Evolutionary conservation across 257 asterid genomes (phyloP).

Genomic region (Knoxia roxburghii): DNA sequence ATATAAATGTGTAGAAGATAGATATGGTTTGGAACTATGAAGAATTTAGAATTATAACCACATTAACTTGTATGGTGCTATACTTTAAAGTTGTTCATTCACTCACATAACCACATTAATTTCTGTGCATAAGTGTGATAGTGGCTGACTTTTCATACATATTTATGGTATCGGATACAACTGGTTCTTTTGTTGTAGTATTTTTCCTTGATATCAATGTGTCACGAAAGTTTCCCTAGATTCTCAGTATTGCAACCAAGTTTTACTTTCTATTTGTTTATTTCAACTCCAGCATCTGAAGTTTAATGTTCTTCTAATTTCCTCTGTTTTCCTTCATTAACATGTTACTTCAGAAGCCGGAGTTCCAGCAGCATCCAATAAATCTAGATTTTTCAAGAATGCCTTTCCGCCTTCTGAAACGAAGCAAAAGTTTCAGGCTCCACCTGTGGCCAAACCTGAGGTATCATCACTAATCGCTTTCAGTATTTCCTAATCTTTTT

Average conservation of each 20-base stretch:
- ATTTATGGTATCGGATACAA: not conserved
- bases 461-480: constrained; percentile 16
- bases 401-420: constrained; percentile 31
- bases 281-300: not conserved
- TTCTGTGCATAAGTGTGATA: not conserved
- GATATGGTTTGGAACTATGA: no score
- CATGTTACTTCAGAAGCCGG: constrained; percentile 26
- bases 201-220: no score
- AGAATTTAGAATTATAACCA: no score
- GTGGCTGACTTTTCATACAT: not conserved
- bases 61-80: no score
- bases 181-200: no score
- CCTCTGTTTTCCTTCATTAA: constrained; percentile 18
- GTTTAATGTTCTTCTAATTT: constrained; percentile 3
- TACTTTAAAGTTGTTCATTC: no score
- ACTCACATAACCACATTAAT: no score
- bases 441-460: constrained; percentile 24
- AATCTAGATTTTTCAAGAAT: constrained; percentile 18
- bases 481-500: not conserved
- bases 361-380: constrained; percentile 22
- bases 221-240: no score
- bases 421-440: constrained; percentile 31
- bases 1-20: no score
- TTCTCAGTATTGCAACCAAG: not conserved
- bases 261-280: not conserved